Evolutionary conservation across 306 rosid genomes (phyloP), one percentile per base, ranked within the genome.

Genomic region (Rosa rugosa): DNA sequence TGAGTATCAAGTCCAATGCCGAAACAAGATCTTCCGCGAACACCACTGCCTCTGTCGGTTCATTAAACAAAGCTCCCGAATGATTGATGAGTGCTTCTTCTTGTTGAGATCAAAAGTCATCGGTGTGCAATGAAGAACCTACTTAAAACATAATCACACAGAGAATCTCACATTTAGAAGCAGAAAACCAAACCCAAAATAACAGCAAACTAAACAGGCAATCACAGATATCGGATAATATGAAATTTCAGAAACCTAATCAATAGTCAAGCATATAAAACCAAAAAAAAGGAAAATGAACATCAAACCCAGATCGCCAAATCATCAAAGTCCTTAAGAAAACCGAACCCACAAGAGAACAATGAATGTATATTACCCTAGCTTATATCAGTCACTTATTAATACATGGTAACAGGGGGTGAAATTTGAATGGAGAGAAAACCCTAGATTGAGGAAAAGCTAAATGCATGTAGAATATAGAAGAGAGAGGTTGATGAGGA

Each of bases 1-100:
- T n/a, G 36, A 18, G 38, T 25, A 49, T 88, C 85, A 88, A 56
- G 88, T 88, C 91, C 89, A 88, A 63, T 88, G 89, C 27, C 89
- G 83, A 62, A 88, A 88, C 80, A 88, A 77, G 1, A 75, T 77
- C 82, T 57, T 82, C 85, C 75, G 56, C 41, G 78, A 84, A 65
- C 88, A 85, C 87, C 83, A 80, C 11, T 79, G 67, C 77, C 85
- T 75, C 79, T 84, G 86, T 45, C 86, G 47, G 77, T 77, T 77
- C 89, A 86, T 88, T 20, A 82, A 81, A 64, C 82, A 31, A 62
- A 79, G 81, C 67, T 75, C 46, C 18, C 64, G 5, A 73, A 80
- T 23, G 51, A 16, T 38, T 66, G 78, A 74, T 53, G 75, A 64
- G 72, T 67, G 50, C 73, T 77, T 60, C 73, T 80, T 16, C 12